A percentile compares a stretch with the other conserved stretches of the same genome.
These are phyloP conservation scores for Eutypa lata DNA, from an alignment of 2,329 filamentous ascomycete genomes.

Conservation along the genomic window DNA sequence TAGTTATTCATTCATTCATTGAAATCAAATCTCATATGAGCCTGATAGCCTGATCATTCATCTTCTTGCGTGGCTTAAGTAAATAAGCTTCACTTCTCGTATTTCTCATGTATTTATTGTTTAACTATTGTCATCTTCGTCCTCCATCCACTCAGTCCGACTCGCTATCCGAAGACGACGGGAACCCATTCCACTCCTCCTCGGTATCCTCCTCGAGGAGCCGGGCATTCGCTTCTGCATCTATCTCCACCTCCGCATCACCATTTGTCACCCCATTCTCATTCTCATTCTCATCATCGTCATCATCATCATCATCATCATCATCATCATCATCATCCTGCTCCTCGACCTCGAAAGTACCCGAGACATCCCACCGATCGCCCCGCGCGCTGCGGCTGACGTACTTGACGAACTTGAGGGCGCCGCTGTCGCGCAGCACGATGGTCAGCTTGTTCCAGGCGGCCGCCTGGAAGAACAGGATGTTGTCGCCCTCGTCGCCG, in stretches of 20 bases:
- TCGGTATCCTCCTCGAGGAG: slow-evolving; percentile 44
- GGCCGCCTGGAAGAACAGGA: slow-evolving; percentile 60
- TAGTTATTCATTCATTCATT: too few relatives aligned
- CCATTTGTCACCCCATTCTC: neutral
- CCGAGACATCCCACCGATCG: slow-evolving; percentile 89
- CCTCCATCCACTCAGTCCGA: too few relatives aligned
- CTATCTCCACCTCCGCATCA: neutral
- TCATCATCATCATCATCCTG: slow-evolving; percentile 41
- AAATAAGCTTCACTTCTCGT: too few relatives aligned
- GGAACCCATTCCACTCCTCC: slow-evolving; percentile 59
- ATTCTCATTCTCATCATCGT: slow-evolving; percentile 27
- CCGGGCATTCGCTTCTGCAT: slow-evolving; percentile 21
- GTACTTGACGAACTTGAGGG: slow-evolving; percentile 94
- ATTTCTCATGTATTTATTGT: too few relatives aligned
- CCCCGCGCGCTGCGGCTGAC: slow-evolving; percentile 78
- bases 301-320: slow-evolving; percentile 33
- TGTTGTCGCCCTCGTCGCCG: slow-evolving; percentile 67
- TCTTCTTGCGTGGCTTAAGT: too few relatives aligned
- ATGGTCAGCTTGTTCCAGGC: slow-evolving; percentile 90
- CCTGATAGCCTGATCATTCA: too few relatives aligned
- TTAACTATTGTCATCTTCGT: too few relatives aligned
- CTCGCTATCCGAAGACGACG: slow-evolving; percentile 28
- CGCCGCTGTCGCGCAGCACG: slow-evolving; percentile 81
- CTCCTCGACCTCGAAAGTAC: slow-evolving; percentile 69
- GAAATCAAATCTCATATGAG: too few relatives aligned